phyloP scores from a whole-genome alignment of 2,329 filamentous ascomycete genomes.

The Hypoxylon sp. region DNA sequence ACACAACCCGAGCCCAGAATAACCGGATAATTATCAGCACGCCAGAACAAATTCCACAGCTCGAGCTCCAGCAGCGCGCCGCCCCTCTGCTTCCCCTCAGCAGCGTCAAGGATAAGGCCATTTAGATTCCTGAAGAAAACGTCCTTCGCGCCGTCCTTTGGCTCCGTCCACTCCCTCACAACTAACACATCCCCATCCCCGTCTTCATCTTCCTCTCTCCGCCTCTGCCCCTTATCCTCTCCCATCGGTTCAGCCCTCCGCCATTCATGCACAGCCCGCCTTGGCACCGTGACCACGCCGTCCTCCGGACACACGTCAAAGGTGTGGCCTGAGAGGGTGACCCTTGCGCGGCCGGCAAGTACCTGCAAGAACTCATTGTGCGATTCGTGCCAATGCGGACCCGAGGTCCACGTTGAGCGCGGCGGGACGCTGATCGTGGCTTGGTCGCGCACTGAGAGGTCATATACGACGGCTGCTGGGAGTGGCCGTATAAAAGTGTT shows the following conservation, averaged over 20 bases:
- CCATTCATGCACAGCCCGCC: slow-evolving; percentile 63
- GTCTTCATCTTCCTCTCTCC: neutral
- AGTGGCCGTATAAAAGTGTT: slow-evolving; percentile 57
- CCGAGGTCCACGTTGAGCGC: slow-evolving; percentile 63
- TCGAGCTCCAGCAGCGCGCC: slow-evolving; percentile 41
- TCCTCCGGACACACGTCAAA: slow-evolving; percentile 43
- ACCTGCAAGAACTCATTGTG: slow-evolving; percentile 64
- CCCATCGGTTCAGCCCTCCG: slow-evolving; percentile 55
- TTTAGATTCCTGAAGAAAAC: slow-evolving; percentile 67
- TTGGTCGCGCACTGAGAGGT: slow-evolving; percentile 57
- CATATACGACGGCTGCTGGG: slow-evolving; percentile 75
- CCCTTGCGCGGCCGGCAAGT: slow-evolving; percentile 46
- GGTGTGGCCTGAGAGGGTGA: slow-evolving; percentile 55
- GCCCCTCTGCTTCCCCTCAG: slow-evolving; percentile 9
- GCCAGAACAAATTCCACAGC: slow-evolving; percentile 47
- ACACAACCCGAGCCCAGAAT: slow-evolving; percentile 27
- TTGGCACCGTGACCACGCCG: slow-evolving; percentile 56
- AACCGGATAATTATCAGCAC: slow-evolving; percentile 48
- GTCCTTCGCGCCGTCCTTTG: slow-evolving; percentile 61
- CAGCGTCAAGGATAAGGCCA: slow-evolving; percentile 55
- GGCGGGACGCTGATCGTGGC: slow-evolving; percentile 62
- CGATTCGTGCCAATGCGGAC: slow-evolving; percentile 64
- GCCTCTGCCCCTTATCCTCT: slow-evolving; percentile 39
- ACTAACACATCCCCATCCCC: slow-evolving; percentile 58
- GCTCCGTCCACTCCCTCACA: slow-evolving; percentile 62